Base-by-base conservation (phyloP, 805 yeast genomes). In the Kluyveromyces wickerhamii region DNA sequence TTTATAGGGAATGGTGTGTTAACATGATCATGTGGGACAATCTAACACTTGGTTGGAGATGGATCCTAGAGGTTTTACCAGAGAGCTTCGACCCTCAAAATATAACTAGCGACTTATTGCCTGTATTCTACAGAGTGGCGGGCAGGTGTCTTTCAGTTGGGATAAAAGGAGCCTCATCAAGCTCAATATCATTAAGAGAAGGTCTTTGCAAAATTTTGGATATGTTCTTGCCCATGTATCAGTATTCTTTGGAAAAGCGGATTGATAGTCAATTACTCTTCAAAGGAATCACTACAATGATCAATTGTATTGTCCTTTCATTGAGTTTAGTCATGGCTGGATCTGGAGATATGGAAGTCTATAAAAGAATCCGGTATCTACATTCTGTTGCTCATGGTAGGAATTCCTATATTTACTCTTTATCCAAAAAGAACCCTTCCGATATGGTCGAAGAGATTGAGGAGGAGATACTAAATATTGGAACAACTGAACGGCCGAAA, bases 301-400 rank as follows among this genome's bases (percentile, higher is more conserved):
- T 77, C 31, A 76, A 76, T 42, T 62, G 79, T 1, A 45, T 86
- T 10, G 69, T 79, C 1, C 54, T 89, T 4, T 71, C 92, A 7
- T 55, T 72, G 5, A 72, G 96, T 0, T 65, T 85, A 18, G 69
- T 87, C 0, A 82, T 86, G 83, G 88, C 95, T 2, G 95, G 96
- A 1, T 74, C 87, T 11, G 97, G 98, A 1, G 96, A 92, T 52
- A 58, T 88, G 35, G 82, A 76, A 28, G 72, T 78, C 0, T 71
- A 92, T 44, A 68, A 88, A 46, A 67, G 96, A 34, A 62, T 85
- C 27, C 67, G 95, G 39, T 69, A 71, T 17, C 59, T 85, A 21
- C 87, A 83, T 51, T 83, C 80, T 14, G 65, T 69, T 11, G 44
- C 55, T 9, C 68, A 72, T 0, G 64, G 63, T 19, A 61, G 56